Evolutionary conservation across 192 early-diverging fungal species (phyloP), one percentile per base, ranked within the genome.

Genomic region (Linnemannia exigua): DNA sequence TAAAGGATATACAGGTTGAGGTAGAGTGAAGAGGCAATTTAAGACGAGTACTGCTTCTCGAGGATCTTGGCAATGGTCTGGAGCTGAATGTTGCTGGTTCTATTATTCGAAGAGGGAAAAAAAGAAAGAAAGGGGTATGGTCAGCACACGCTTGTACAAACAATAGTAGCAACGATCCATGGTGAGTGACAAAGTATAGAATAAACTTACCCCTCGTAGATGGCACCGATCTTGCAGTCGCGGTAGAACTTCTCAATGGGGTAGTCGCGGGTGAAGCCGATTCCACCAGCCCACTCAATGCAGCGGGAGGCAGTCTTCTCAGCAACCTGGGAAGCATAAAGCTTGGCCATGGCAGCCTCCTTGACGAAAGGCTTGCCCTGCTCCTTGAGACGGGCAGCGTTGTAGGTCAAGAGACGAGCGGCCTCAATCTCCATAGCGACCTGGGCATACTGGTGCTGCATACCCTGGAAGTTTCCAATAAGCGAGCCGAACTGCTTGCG

Each of bases 331-430:
- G 95, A 96, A 28, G 98, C 93, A 87, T 96, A 99, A 35, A 99
- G 90, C 91, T 99, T 99, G 78, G 97, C 97, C 98, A 99, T 99
- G 58, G 98, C 98, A 70, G 98, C 98, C 90, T 99, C 94, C 93
- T 96, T 98, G 58, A 97, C 91, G 81, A 99, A 98, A 47, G 90
- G 85, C 89, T 94, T 95, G 31, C 97, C 96, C 79, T 97, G 91
- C 88, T 99, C 95, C 94, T 98, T 98, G 67, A 98, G 83, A 48
- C 97, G 92, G 7, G 97, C 98, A 20, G 98, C 98, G 82, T 99
- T 99, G 90, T 99, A 99, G 1, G 97, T 98, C 81, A 99, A 90
- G 68, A 99, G 92, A 48, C 98, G 91, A 17, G 98, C 98, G 70
- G 98, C 98, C 86, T 99, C 98, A 85, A 99, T 97, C 46, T 99